These are phyloP conservation scores for Schwanniomyces etchellsii DNA, from an alignment of 1,139 yeast genomes.

Conservation along the genomic window DNA sequence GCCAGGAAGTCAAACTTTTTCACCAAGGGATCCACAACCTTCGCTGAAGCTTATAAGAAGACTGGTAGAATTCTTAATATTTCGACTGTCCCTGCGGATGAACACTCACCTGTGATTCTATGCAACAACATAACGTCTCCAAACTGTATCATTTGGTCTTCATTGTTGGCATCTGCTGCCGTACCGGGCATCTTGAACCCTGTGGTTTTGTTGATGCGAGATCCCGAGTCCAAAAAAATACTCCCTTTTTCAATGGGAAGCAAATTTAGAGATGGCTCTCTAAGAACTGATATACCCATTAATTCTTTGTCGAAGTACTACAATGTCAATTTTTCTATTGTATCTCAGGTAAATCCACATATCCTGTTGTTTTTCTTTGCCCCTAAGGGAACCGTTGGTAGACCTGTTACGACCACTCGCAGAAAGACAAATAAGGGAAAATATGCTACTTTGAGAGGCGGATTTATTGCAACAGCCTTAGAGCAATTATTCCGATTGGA, in stretches of 20 bases:
- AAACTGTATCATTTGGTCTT: constrained; percentile 77
- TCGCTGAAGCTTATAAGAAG: constrained; percentile 59
- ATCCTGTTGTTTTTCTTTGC: constrained; percentile 72
- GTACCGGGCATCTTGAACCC: constrained; percentile 85
- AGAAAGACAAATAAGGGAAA: constrained; percentile 36
- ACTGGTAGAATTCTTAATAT: constrained; percentile 71
- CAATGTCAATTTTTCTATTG: constrained; percentile 70
- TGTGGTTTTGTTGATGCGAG: constrained; percentile 72
- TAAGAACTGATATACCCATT: constrained; percentile 68
- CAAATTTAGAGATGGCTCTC: constrained; percentile 71
- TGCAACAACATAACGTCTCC: constrained; percentile 78
- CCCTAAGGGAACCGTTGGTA: constrained; percentile 76
- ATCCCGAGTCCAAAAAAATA: constrained; percentile 32
- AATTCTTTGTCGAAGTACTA: constrained; percentile 69
- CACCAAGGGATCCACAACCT: constrained; percentile 68
- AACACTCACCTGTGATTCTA: constrained; percentile 74
- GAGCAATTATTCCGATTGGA: constrained; percentile 70
- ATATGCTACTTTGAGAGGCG: constrained; percentile 59
- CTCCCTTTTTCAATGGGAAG: constrained; percentile 70
- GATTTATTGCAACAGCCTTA: constrained; percentile 66
- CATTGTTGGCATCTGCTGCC: constrained; percentile 72
- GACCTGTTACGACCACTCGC: constrained; percentile 59
- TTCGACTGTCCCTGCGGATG: constrained; percentile 77
- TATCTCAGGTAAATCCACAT: constrained; percentile 82
- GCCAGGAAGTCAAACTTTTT: constrained; percentile 65